Base-by-base conservation (phyloP, 306 rosid species). In the Vachellia collinsii region DNA sequence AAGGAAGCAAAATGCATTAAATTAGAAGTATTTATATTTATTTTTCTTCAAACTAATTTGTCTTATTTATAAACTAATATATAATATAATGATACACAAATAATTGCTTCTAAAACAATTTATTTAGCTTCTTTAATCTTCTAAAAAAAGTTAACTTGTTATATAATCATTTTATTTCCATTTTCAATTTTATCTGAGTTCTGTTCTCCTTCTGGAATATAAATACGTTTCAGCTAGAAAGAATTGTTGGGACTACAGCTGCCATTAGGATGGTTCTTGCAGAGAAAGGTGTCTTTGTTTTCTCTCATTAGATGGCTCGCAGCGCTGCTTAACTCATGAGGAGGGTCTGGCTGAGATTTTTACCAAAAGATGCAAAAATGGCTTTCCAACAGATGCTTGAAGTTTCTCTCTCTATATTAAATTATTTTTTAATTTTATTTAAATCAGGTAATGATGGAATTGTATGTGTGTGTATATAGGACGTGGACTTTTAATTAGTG, bases 241-340 rank as follows among this genome's bases (percentile, higher is more conserved):
- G 90, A 84, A 81, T 78, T 17, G 87, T 81, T 81, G 90, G 90
- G 58, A 75, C 87, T 56, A 42, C 79, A 22, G 78, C 80, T 0
- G 84, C 86, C 1, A 75, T 71, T 64, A 84, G 84, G 56, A 87
- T 84, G 90, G 61, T 81, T 38, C 23, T 78, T 75, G 87, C 90
- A 3, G 86, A 84, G 72, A 84, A 84, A 23, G 67, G 77, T 16
- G 90, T 87, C 72, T 87, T 87, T 79, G 87, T 87, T 48, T 87
- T 87, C 73, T 70, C 80, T 58, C 67, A 84, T 56, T 83, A 84
- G 84, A 20, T 59, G 25, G 63, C 56, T 38, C 20, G 43, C 42
- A 23, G 38, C 73, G 34, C 4, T 41, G 34, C 38, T 43, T 43
- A 9, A 41, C 44, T 41, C 61, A n/a, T n/a, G 61, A 54, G 25